Conservation (phyloP, 2,329 filamentous ascomycete species). For the Chaetomium globosum region DNA sequence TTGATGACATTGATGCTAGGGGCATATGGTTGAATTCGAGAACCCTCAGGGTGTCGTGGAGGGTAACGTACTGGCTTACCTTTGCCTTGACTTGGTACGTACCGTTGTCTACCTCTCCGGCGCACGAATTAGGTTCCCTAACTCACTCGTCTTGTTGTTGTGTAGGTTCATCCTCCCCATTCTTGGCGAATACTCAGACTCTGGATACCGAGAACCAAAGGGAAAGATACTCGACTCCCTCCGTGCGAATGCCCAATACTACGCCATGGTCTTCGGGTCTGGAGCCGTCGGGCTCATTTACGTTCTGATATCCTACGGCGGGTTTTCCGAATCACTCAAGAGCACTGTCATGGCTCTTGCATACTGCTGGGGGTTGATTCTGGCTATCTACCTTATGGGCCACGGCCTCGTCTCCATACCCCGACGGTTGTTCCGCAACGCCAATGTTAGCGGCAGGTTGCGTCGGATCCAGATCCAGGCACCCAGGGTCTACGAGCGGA, state of each 20-base stretch:
- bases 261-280: conserved; percentile 74
- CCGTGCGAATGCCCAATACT: conserved; percentile 84
- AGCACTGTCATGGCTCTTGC: conserved; percentile 87
- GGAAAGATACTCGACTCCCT: conserved; percentile 82
- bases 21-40: conserved; percentile 86
- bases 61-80: conserved; percentile 95
- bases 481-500: conserved; percentile 79
- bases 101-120: background rate
- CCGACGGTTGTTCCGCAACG: conserved; percentile 74
- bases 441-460: conserved; percentile 73
- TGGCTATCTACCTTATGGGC: conserved; percentile 97
- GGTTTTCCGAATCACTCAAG: conserved; percentile 74
- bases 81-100: conserved; percentile 88
- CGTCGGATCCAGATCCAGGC: conserved; percentile 76
- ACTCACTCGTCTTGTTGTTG: conserved; percentile 15
- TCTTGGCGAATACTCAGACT: conserved; percentile 91
- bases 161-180: conserved; percentile 84
- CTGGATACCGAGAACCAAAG: conserved; percentile 85
- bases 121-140: conserved; percentile 17
- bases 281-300: conserved; percentile 77
- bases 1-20: conserved; percentile 68
- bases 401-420: conserved; percentile 93
- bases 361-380: conserved; percentile 87
- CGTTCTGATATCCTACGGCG: conserved; percentile 76
- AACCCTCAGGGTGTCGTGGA: conserved; percentile 83